Evolutionary conservation across 2,329 filamentous ascomycete species (phyloP), one percentile per base, ranked within the genome.

Genomic region (Aspergillus quadricinctus): DNA sequence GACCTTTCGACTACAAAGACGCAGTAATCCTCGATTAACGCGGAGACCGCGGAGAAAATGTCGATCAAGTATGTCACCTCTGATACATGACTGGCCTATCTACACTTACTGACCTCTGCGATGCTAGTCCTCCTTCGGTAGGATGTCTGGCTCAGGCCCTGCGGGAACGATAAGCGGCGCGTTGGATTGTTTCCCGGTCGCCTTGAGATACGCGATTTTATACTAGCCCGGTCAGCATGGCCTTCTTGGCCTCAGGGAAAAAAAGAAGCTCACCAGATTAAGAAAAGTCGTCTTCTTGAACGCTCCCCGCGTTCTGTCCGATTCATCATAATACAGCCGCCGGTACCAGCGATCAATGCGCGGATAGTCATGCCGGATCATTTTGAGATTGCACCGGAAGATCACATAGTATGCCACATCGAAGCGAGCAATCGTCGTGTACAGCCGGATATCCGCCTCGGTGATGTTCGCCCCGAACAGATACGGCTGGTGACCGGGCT

Each of bases 351-450:
- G 69, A 57, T 80, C 72, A 28, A 81, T 68, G 1, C 67, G 65
- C 40, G 77, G 78, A 60, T 85, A 88, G 63, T 87, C 83, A 61
- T 85, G 78, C 3, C 84, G 75, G 56, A 88, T 84, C 64, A 82
- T 84, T 64, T 81, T 83, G 19, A 87, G 65, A 58, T 88, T 88
- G 63, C 84, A 88, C 75, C 89, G 89, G 80, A 93, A 93, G 75
- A 92, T 87, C 71, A 89, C 87, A 61, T 93, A 87, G 71, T 93
- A 93, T 61, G 88, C 87, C 45, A 81, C 76, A 61, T 90, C 87
- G 61, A 89, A 89, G 1, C 86, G 81, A 52, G 87, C 80, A 40
- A 89, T 77, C 0, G 87, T 89, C 21, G 86, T 83, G 64, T 82
- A 88, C 68, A 94, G 76, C 45, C 90, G 75, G 50, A 94, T 80